Base-by-base conservation (phyloP, 1,139 yeast species). In the Saccharomyces pastorianus region DNA sequence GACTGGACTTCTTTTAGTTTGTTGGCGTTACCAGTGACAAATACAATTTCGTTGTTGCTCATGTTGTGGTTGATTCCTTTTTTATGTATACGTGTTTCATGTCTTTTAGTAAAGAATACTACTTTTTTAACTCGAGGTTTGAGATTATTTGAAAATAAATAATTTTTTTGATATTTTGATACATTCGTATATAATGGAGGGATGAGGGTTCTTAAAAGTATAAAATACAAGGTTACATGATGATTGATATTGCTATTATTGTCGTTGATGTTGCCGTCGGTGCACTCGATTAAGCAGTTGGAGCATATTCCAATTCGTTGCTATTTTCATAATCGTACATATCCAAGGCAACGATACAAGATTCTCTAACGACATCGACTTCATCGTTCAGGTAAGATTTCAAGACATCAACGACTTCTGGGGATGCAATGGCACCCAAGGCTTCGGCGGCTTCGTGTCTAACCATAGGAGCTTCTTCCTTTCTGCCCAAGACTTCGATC, bases 391-490 rank as follows among this genome's bases (percentile, higher is more conserved):
- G 79, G 71, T 87, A 88, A 48, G 83, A 76, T 69, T 87, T 80
- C 66, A 95, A 80, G 44, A 93, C 85, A 17, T 97, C 97, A 61
- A 91, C 78, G 51, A 93, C 96, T 56, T 91, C 97, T 64, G 88
- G 96, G n/a, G 97, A 88, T 27, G 96, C 98, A 69, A 95, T 93
- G 29, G 96, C 82, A 26, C 99, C 99, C 64, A 95, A 79, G 29
- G 99, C 99, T 74, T 95, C 99, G 29, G 99, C 99, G 55, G 99
- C 99, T 74, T 95, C 99, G 70, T 95, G 99, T 75, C 99, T 85
- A 38, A 95, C 99, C 99, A 95, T 95, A 57, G 95, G 96, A 49
- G 95, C 98, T 75, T 95, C 96, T 17, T 73, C 68, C 55, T 78
- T 81, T 70, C 88, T 83, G 63, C 83, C 82, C 64, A 95, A 79